phyloP scores from a whole-genome alignment of 129 eudicot species.

The Lactuca saligna region DNA sequence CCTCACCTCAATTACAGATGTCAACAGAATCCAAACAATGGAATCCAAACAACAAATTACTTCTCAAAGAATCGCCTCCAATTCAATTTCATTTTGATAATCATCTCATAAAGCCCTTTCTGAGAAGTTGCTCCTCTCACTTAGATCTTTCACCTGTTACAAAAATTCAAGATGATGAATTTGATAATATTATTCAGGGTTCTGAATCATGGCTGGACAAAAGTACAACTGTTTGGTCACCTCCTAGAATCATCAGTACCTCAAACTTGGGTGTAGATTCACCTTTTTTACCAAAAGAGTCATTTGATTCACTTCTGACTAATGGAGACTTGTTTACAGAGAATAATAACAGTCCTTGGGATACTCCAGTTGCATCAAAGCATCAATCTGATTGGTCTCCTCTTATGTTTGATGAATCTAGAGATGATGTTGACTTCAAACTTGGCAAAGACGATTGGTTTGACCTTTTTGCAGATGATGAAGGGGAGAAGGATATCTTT shows the following conservation, averaged over 20 bases:
- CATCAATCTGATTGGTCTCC: slow-evolving; percentile 30
- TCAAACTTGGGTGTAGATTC: slow-evolving; percentile 18
- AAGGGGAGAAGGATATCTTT: slow-evolving; percentile 23
- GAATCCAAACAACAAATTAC: slow-evolving; percentile 28
- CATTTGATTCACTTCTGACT: slow-evolving; percentile 22
- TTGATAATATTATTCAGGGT: slow-evolving; percentile 20
- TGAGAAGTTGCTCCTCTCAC: slow-evolving; percentile 48
- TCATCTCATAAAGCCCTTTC: slow-evolving; percentile 33
- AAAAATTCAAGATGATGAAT: slow-evolving; percentile 26
- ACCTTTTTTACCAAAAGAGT: slow-evolving; percentile 23
- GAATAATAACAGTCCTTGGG: slow-evolving; percentile 21
- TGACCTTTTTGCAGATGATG: slow-evolving; percentile 29
- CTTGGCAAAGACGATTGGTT: slow-evolving; percentile 10
- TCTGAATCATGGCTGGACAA: slow-evolving; percentile 31
- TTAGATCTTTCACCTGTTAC: slow-evolving; percentile 31
- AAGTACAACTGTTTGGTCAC: slow-evolving; percentile 29
- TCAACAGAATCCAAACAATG: slow-evolving; percentile 29
- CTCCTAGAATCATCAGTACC: slow-evolving; percentile 29
- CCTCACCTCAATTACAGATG: slow-evolving; percentile 38
- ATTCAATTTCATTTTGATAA: slow-evolving; percentile 31
- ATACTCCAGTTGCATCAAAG: slow-evolving; percentile 31
- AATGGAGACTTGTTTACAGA: slow-evolving; percentile 24
- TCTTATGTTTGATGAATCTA: slow-evolving; percentile 23
- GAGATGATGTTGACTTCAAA: slow-evolving; percentile 21
- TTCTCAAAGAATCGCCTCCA: slow-evolving; percentile 20